These are phyloP conservation scores for Umbelopsis vinacea DNA, from an alignment of 192 early-diverging fungal genomes.

Conservation along the genomic window DNA sequence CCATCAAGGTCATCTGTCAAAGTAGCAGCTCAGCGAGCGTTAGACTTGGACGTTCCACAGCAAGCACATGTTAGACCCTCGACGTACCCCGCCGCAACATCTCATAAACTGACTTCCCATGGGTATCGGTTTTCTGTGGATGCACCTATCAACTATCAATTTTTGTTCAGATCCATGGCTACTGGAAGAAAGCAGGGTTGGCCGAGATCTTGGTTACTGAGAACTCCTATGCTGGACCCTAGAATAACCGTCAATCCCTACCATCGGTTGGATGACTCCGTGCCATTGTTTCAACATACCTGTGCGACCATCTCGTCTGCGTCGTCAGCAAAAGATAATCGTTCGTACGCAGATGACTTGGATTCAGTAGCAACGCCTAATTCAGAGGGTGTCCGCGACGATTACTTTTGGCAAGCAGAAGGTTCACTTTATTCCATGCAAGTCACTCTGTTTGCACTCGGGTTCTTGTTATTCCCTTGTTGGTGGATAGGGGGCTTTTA, in stretches of 20 bases:
- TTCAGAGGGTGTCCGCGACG: background rate
- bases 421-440: conserved; percentile 7
- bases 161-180: background rate
- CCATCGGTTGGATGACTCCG: background rate
- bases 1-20: background rate
- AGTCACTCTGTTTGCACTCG: conserved; percentile 1
- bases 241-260: conserved; percentile 9
- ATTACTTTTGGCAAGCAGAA: background rate
- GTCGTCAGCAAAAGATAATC: background rate
- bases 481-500: conserved; percentile 19
- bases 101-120: background rate
- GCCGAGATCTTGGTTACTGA: conserved; percentile 8
- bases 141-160: background rate
- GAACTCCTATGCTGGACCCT: background rate
- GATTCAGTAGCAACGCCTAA: background rate
- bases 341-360: background rate
- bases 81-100: background rate
- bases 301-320: conserved; percentile 5
- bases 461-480: conserved; percentile 1
- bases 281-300: conserved; percentile 5
- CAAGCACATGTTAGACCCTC: background rate
- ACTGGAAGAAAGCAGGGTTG: background rate
- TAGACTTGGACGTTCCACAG: too few species aligned
- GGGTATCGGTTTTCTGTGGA: conserved; percentile 2
- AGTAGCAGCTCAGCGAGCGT: too few species aligned